Base-by-base conservation (phyloP, 2,329 filamentous ascomycete species). In the Pseudogymnoascus sp. region DNA sequence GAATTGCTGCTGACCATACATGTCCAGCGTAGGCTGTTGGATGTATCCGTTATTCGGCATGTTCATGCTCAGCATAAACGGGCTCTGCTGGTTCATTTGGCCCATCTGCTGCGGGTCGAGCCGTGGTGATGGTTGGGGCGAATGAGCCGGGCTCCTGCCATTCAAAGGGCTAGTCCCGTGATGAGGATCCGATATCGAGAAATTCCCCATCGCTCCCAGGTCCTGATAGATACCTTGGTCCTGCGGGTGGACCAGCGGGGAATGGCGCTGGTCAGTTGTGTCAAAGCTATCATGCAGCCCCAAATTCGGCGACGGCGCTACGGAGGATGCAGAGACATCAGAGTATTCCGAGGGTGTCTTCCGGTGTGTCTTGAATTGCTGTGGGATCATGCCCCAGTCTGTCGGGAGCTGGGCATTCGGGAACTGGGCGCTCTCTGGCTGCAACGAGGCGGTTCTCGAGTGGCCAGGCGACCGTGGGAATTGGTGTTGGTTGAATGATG, bases 271-370 rank as follows among this genome's bases (percentile, higher is more conserved):
- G 37, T 90, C 84, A 62, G 83, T 80, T n/a, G 80, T 77, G 19
- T 96, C 92, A 72, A 96, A 96, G 67, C 80, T 85, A 71, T 97
- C 93, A 66, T 89, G 83, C 69, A 89, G 89, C 28, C 83, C 84
- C 64, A 96, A 78, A 72, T 91, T 92, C 3, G 93, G 93, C 16
- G 93, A 97, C 23, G 88, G 90, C 21, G 90, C 87, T 14, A 88
- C 90, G 16, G 92, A 96, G 4, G 88, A 96, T 10, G 95, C 87
- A 4, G 89, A 96, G 5, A 96, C 88, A 69, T 97, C 93, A 2
- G 92, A 96, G 71, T 89, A 92, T 70, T 97, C 93, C n/a, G 93
- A 97, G 0, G 91, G 90, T 39, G 85, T 87, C 71, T 93, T 86
- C 70, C 92, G 85, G 74, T 97, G 93, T n/a, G 85, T 81, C 69